Base-by-base conservation (phyloP, 805 yeast genomes). In the Pichia exigua region DNA sequence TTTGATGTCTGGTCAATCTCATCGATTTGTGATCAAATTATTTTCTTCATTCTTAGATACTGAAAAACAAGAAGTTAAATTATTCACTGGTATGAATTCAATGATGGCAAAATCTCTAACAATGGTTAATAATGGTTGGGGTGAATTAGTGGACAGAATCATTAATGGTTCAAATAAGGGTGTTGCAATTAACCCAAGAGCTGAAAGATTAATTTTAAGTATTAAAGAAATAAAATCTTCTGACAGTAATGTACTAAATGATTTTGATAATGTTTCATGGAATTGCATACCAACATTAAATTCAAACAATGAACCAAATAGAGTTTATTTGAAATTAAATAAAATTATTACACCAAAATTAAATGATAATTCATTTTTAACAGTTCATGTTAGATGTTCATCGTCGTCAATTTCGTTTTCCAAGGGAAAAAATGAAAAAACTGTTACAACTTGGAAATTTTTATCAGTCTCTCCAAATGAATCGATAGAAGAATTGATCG, bases 171-270 rank as follows among this genome's bases (percentile, higher is more conserved):
- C 91, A 0, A 78, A 75, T 52, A 78, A 77, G 50, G 95, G 95
- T 56, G 79, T 87, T 49, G 92, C 91, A 4, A 77, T 86, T 28
- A 86, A 87, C 54, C 90, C 92, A 27, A 75, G 95, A 65, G 89
- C 94, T 4, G 91, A 85, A 59, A 75, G 74, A 52, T 71, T 89
- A 57, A 75, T 79, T 35, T 76, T 87, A 11, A 75, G 91, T 1
- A 78, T 88, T 45, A 87, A 87, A 65, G 95, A 87, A 63, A 78
- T 86, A 60, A 79, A 77, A 62, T 26, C 56, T 22, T 40, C 46
- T 12, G 20, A 42, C 50, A 47, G 56, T 55, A 42, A 56, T 51
- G 5, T 22, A n/a, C n/a, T 26, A 15, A 26, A 20, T 27, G 22
- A 45, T 27, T 46, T 49, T 10, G 44, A 44, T n/a, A 46, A 45